A percentile compares a stretch with the other conserved stretches of the same genome.
These are phyloP conservation scores for Ustilaginoidea virens DNA, from an alignment of 2,329 filamentous ascomycete species.

Conservation along the genomic window DNA sequence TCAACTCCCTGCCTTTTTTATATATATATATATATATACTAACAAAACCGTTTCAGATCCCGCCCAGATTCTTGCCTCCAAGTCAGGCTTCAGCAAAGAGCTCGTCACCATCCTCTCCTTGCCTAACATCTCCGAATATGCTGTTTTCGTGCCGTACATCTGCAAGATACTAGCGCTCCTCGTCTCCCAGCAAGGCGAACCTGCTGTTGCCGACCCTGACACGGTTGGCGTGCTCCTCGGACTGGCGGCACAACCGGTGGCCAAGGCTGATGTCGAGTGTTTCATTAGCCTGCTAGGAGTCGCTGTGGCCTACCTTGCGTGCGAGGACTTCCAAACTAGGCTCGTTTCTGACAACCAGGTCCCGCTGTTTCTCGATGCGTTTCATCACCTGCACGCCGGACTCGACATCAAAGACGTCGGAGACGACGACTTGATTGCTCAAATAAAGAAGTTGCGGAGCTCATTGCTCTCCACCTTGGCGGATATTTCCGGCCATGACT, in stretches of 20 bases:
- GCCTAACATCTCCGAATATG: slow-evolving; percentile 24
- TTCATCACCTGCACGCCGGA: slow-evolving; percentile 30
- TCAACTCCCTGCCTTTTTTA: no score
- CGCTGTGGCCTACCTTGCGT: slow-evolving; percentile 39
- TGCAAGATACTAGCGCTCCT: slow-evolving; percentile 42
- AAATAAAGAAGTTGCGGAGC: slow-evolving; percentile 31
- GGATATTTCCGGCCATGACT: slow-evolving; percentile 34
- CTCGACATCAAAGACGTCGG: slow-evolving; percentile 25
- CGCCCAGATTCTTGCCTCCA: slow-evolving; percentile 38
- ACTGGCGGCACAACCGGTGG: slow-evolving; percentile 26
- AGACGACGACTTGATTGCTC: slow-evolving; percentile 25
- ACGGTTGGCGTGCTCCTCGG: slow-evolving; percentile 34
- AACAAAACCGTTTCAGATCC: slow-evolving; percentile 26
- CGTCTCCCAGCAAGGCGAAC: slow-evolving; percentile 34
- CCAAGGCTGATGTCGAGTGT: slow-evolving; percentile 33
- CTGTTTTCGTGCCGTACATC: slow-evolving; percentile 32
- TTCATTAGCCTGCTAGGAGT: slow-evolving; percentile 36
- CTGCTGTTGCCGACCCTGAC: slow-evolving; percentile 23
- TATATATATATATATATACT: no score
- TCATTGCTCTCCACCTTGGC: slow-evolving; percentile 36
- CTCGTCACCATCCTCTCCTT: slow-evolving; percentile 34
- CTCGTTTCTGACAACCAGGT: slow-evolving; percentile 26
- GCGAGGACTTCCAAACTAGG: slow-evolving; percentile 32
- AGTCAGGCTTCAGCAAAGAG: slow-evolving; percentile 31
- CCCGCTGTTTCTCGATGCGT: slow-evolving; percentile 29